Evolutionary conservation across 331 rosid species (phyloP), one percentile per base, ranked within the genome.

Genomic region (Quercus phellos): DNA sequence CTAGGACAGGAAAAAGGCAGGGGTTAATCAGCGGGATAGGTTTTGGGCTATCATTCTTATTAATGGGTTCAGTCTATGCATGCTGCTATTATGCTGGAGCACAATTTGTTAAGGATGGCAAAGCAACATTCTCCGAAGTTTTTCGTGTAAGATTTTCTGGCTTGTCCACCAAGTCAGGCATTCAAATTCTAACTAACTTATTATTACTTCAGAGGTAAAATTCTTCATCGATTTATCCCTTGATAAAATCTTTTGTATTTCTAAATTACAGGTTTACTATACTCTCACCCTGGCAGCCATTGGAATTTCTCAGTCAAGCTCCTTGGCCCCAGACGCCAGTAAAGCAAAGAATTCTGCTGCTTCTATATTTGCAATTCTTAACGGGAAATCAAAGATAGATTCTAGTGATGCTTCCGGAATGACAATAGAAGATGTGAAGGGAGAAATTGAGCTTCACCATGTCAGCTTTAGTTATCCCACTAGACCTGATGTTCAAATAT

Each of bases 391-490:
- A 69, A 84, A 63, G 77, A 78, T 80, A 79, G 90, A 89, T 68
- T 29, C 90, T 6, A 78, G 90, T 50, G 81, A 82, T 34, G 77
- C 74, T 32, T 84, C 88, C 0, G 90, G 90, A 67, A 82, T 55
- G 56, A 85, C 35, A 46, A 51, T 89, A 26, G 82, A 76, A 80
- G 55, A 80, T 59, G 77, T 89, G 75, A 84, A 75, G 72, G 91
- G 91, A 32, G 91, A 87, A 29, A 78, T 89, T 24, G 83, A 77
- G 76, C 74, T 89, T 26, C 51, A 4, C 55, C 77, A 87, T 70
- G 87, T 87, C 32, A 75, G 75, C 73, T 89, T 89, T 81, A 87
- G 84, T 76, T 89, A 89, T 84, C 88, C 91, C 71, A 76, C 76
- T 29, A 84, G 93, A 75, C 85, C 88, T 54, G 56, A 78, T 42